phyloP scores from a whole-genome alignment of 345 rosid species.

The Pseudoturritis turrita region DNA sequence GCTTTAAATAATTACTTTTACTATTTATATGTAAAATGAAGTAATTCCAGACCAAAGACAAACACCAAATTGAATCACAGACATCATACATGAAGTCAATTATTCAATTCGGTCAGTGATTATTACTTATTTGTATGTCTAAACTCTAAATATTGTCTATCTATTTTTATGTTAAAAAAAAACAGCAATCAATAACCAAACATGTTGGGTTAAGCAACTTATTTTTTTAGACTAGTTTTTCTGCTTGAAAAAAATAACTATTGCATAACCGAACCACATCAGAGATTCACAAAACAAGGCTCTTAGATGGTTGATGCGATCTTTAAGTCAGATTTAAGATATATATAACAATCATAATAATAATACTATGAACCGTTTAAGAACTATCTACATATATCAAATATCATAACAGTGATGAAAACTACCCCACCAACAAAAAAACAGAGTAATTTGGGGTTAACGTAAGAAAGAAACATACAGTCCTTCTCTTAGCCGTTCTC shows the following conservation, averaged over 20 bases:
- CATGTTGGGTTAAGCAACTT: too few species aligned
- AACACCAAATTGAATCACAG: too few species aligned
- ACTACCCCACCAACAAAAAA: not conserved
- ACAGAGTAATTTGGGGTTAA: constrained; percentile 4
- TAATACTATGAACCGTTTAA: constrained; percentile 6
- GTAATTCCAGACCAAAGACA: too few species aligned
- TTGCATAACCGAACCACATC: not conserved
- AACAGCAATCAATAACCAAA: too few species aligned
- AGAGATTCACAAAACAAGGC: not conserved
- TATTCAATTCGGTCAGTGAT: too few species aligned
- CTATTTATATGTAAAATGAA: too few species aligned
- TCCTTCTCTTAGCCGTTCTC: constrained; percentile 42
- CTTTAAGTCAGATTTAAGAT: not conserved
- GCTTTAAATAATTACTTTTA: too few species aligned
- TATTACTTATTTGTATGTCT: too few species aligned
- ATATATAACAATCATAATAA: not conserved
- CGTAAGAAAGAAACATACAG: constrained; percentile 27
- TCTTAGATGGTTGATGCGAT: not conserved
- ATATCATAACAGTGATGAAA: constrained; percentile 1
- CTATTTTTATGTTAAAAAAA: too few species aligned
- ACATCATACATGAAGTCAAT: too few species aligned
- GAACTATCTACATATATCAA: constrained; percentile 28
- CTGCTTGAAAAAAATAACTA: not conserved
- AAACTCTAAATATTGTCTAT: too few species aligned
- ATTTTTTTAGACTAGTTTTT: not conserved